phyloP scores from a whole-genome alignment of 495 filamentous ascomycete genomes.

The Penicillium diatomitis region DNA sequence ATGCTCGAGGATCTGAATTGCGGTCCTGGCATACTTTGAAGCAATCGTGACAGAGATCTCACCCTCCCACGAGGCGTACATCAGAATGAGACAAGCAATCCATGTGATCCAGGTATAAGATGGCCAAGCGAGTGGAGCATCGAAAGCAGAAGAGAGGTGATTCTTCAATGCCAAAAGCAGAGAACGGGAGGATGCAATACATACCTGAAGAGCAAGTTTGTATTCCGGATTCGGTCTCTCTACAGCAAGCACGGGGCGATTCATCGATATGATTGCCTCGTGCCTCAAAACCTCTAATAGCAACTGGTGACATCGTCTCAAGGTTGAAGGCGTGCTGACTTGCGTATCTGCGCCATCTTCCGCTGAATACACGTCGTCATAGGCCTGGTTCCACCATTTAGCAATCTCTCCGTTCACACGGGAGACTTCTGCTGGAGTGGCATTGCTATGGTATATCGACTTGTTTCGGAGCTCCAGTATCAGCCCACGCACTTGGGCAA shows the following conservation, averaged over 20 bases:
- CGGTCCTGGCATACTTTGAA: slow-evolving; percentile 26
- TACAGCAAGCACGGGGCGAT: slow-evolving; percentile 32
- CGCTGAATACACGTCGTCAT: slow-evolving; percentile 31
- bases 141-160: slow-evolving; percentile 15
- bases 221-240: slow-evolving; percentile 29
- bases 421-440: slow-evolving; percentile 23
- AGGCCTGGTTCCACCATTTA: slow-evolving; percentile 40
- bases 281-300: slow-evolving; percentile 29
- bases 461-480: slow-evolving; percentile 40
- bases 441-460: slow-evolving; percentile 31
- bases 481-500: slow-evolving; percentile 32
- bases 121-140: slow-evolving; percentile 30
- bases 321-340: background rate
- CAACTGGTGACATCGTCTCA: slow-evolving; percentile 27
- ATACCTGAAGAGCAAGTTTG: slow-evolving; percentile 34
- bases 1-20: slow-evolving; percentile 2
- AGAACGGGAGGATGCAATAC: slow-evolving; percentile 34
- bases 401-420: slow-evolving; percentile 30
- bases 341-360: slow-evolving; percentile 10
- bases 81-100: slow-evolving; percentile 41
- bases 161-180: slow-evolving; percentile 25
- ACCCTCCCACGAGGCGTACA: slow-evolving; percentile 36
- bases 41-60: slow-evolving; percentile 23
- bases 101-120: slow-evolving; percentile 42
- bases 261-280: slow-evolving; percentile 38